Base-by-base conservation (phyloP, 768 basidiomycete genomes). In the Tulasnella sp. region DNA sequence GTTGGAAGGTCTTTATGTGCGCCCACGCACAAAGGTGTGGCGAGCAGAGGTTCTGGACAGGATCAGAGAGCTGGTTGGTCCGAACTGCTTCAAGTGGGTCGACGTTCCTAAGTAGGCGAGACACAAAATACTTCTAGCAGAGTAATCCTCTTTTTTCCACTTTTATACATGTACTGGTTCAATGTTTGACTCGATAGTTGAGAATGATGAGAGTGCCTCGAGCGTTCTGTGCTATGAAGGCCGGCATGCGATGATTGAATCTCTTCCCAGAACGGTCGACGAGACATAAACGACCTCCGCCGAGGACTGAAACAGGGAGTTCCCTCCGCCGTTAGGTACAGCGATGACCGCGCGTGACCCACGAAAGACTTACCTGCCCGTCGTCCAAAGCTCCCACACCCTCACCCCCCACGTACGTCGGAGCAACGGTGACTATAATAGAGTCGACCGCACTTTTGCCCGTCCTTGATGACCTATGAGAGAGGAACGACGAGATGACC, bases 341-440 rank as follows among this genome's bases (percentile, higher is more conserved):
- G 15, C 15, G 42, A 13, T 44, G 15, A 44, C n/a, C n/a, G 15
- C 42, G 42, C 42, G 10, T 11, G 42, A 44, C 42, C 42, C 2
- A 15, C 42, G 5, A 44, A 11, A 2, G 4, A 77, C 82, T 70
- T 73, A 82, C 82, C 70, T 77, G 75, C n/a, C 83, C 79, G 78
- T 82, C 82, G 18, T 81, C 79, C 29, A 83, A 83, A 80, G 92
- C 93, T 11, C 88, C 88, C 0, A 94, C 83, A 7, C 93, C 94
- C n/a, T 86, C 85, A 1, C 84, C 83, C 0, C 96, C 96, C 5
- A 99, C 91, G 20, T 96, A 83, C n/a, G 86, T 87, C 0, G 98
- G 98, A 0, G 96, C 93, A 26, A 94, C 88, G 3, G 98, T 99
- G 69, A 98, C 85, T 69, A 99, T 88, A 26, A 98, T 82, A 16